These are phyloP conservation scores for Hortaea sp. DNA, from an alignment of 2,329 filamentous ascomycete species.

Conservation along the genomic window DNA sequence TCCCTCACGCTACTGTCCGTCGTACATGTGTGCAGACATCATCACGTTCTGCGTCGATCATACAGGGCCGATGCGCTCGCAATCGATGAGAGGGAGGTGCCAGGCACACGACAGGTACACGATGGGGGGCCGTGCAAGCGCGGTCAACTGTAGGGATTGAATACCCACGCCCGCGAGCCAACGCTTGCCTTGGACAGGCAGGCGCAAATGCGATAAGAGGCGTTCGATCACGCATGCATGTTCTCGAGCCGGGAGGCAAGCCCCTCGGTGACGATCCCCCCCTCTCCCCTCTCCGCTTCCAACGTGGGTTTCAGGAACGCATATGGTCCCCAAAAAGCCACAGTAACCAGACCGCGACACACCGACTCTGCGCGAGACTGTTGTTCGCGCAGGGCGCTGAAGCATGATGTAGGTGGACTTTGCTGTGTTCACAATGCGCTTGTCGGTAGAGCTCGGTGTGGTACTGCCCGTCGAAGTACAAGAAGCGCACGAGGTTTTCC, in stretches of 20 bases:
- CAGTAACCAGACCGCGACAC: slow-evolving; percentile 2
- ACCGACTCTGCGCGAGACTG: not conserved
- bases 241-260: not conserved
- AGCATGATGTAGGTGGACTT: not conserved
- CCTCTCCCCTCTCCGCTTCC: too few species aligned
- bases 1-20: slow-evolving; percentile 1
- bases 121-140: not conserved
- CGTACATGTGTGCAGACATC: slow-evolving; percentile 1
- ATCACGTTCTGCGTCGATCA: not conserved
- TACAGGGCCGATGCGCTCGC: not conserved
- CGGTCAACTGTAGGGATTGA: not conserved
- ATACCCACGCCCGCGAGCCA: too few species aligned
- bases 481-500: slow-evolving; percentile 1
- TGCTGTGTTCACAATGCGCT: not conserved
- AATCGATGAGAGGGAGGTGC: not conserved
- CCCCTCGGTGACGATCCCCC: too few species aligned
- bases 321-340: not conserved
- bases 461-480: not conserved
- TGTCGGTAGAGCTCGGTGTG: slow-evolving; percentile 2
- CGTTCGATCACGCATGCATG: not conserved
- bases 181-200: not conserved
- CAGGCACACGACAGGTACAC: slow-evolving; percentile 1
- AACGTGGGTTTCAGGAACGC: too few species aligned
- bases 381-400: not conserved
- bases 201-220: slow-evolving; percentile 1